Conservation (phyloP, 805 yeast genomes). For the Ogataea allantospora region DNA sequence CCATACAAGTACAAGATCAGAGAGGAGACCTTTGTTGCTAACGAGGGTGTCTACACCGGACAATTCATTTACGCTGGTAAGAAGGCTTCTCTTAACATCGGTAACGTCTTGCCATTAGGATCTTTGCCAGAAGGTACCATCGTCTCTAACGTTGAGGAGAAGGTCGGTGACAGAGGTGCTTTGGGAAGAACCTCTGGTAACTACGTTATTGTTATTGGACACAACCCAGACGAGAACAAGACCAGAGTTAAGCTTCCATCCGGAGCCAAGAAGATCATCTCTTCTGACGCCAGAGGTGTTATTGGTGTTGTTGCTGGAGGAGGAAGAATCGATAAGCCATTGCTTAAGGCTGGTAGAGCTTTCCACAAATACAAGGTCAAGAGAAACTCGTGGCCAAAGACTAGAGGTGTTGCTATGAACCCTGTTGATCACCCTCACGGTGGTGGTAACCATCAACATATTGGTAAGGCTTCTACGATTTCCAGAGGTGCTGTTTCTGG, state of each 20-base stretch:
- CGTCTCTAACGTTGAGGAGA: slow-evolving; percentile 97
- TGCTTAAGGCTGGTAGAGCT: slow-evolving; percentile 99
- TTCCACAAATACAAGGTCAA: slow-evolving; percentile 99
- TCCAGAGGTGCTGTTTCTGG: slow-evolving; percentile 99
- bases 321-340: slow-evolving; percentile 99
- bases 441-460: slow-evolving; percentile 99
- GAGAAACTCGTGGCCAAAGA: slow-evolving; percentile 99
- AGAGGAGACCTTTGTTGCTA: slow-evolving; percentile 98
- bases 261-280: slow-evolving; percentile 96
- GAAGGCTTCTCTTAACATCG: slow-evolving; percentile 94
- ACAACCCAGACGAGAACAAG: slow-evolving; percentile 98
- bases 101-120: slow-evolving; percentile 96
- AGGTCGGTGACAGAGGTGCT: slow-evolving; percentile 99
- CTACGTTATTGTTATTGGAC: slow-evolving; percentile 98
- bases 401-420: slow-evolving; percentile 99
- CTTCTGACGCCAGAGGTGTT: slow-evolving; percentile 98
- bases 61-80: slow-evolving; percentile 99
- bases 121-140: slow-evolving; percentile 99
- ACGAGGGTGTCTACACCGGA: slow-evolving; percentile 99
- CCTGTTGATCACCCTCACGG: slow-evolving; percentile 99
- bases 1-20: slow-evolving; percentile 98
- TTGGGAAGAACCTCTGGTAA: slow-evolving; percentile 99
- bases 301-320: slow-evolving; percentile 99
- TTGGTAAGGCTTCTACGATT: slow-evolving; percentile 99
- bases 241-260: slow-evolving; percentile 99